Evolutionary conservation across 768 basidiomycete genomes (phyloP), one percentile per base, ranked within the genome.

Genomic region (Boletus rufocinnamomeus): DNA sequence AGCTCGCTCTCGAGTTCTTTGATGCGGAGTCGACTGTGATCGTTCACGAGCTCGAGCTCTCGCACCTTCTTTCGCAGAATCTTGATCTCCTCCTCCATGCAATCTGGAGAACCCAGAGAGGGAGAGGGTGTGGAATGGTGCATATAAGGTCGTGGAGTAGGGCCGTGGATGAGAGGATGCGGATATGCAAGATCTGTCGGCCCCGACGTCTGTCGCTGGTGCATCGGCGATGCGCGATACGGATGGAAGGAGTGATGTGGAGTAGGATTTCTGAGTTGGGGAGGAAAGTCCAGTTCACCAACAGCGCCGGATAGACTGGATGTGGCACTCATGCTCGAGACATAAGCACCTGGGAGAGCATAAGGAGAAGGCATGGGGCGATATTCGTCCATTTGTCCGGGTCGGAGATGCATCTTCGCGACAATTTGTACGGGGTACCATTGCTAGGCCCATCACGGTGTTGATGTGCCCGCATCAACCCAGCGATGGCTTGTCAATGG

Each of bases 251-350:
- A 54, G 13, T 63, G 73, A 61, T 53, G 72, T 58, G 56, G 73
- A 63, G 57, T 63, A 59, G 59, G 68, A 61, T 68, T 74, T 50
- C 68, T 59, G 30, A 64, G 65, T 30, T 74, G 75, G 10, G 74
- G 73, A 16, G 74, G 74, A 40, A 79, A 67, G 70, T 76, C 73
- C 28, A 77, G 58, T 50, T 86, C 84, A 50, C 84, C 85, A 72
- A 89, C 82, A 27, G 88, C 86, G 57, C 85, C 85, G 28, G 82
- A 82, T 56, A 90, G 74, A 62, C 77, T 79, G 43, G 79, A 81
- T 1, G 76, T 72, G 10, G 72, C 63, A 54, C 78, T 82, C 50
- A 79, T 79, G 67, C 69, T 74, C 0, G 83, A 80, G 65, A 79
- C 65, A 67, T 76, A 76, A 56, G 72, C 55, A 59, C 73, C 58